Conservation (phyloP, 1,284 basidiomycete genomes). For the Moniliophthora roreri region DNA sequence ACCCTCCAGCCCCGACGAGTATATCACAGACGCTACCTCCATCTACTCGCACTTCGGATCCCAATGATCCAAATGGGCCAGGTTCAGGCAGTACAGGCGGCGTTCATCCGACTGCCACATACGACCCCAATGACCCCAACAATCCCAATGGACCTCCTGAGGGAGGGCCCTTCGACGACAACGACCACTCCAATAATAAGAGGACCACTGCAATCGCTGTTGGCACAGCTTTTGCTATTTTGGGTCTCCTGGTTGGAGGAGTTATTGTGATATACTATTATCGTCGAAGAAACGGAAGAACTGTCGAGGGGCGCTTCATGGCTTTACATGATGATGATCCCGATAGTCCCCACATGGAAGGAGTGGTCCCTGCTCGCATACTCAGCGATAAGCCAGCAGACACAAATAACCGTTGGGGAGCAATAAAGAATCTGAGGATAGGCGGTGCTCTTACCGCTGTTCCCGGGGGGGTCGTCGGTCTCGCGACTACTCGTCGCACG, state of each 20-base stretch:
- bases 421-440: conserved; percentile 12
- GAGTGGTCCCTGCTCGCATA: conserved; percentile 9
- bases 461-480: conserved; percentile 20
- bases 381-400: conserved; percentile 14
- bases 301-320: conserved; percentile 39
- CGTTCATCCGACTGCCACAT: not conserved
- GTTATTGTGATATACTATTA: conserved; percentile 44
- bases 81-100: conserved; percentile 8
- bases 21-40: conserved; percentile 25
- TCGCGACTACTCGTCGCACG: conserved; percentile 21
- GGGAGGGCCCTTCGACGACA: conserved; percentile 17
- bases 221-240: conserved; percentile 53
- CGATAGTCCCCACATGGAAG: conserved; percentile 28
- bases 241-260: conserved; percentile 47
- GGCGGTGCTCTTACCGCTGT: conserved; percentile 12
- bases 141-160: conserved; percentile 14
- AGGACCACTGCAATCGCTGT: conserved; percentile 51
- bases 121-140: conserved; percentile 1
- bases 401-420: conserved; percentile 14
- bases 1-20: conserved; percentile 25
- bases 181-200: conserved; percentile 22
- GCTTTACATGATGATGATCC: conserved; percentile 38
- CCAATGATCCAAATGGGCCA: conserved; percentile 12
- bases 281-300: conserved; percentile 29
- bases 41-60: conserved; percentile 21